Conservation (phyloP, 257 asterid genomes). For the Solanum virginianum region DNA sequence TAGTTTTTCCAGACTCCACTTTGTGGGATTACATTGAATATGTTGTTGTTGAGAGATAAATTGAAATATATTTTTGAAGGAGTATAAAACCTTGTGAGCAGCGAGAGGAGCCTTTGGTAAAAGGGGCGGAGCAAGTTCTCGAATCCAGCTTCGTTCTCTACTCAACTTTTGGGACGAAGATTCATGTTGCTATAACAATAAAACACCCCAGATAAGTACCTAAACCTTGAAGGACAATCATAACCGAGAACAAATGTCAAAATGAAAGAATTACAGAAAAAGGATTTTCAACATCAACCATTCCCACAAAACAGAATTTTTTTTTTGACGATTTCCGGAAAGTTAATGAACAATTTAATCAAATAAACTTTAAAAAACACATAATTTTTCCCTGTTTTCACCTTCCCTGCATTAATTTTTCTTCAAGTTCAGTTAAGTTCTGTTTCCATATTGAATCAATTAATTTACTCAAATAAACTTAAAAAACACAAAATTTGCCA, state of each 20-base stretch:
- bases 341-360: not conserved
- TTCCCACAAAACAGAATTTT: not conserved
- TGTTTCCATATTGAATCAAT: not conserved
- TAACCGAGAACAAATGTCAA: not conserved
- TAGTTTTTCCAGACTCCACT: not conserved
- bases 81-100: conserved; percentile 45
- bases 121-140: conserved; percentile 42
- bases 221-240: not conserved
- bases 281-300: not conserved
- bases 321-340: not conserved
- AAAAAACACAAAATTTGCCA: not conserved
- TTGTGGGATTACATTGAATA: not conserved
- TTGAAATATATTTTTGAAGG: not conserved
- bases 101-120: conserved; percentile 31
- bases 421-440: not conserved
- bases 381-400: not conserved
- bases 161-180: conserved; percentile 44
- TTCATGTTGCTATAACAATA: conserved; percentile 58
- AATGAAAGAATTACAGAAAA: not conserved
- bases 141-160: conserved; percentile 41
- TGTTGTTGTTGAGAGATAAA: not conserved
- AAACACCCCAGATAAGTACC: conserved; percentile 16
- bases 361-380: not conserved
- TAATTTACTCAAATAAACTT: not conserved
- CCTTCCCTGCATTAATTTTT: not conserved